Base-by-base conservation (phyloP, 2,329 filamentous ascomycete species). In the Verticillium nubilum region DNA sequence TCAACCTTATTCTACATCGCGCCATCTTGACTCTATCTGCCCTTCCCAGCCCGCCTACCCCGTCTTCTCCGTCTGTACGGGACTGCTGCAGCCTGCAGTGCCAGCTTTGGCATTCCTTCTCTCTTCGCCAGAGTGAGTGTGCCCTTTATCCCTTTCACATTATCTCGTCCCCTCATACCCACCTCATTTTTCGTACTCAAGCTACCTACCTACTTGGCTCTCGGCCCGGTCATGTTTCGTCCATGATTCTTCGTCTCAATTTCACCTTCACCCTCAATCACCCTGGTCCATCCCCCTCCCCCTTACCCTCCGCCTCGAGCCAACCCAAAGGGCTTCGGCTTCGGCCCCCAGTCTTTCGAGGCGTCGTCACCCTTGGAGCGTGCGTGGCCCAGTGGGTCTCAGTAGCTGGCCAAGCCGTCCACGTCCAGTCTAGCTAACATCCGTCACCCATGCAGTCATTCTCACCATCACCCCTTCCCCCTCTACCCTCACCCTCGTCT, bases 361-460 rank as follows among this genome's bases (percentile, higher is more conserved):
- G 54, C 54, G 54, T 56, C 54, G 54, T 56, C 54, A 56, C 42
- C 54, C 54, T 47, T 27, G 26, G 54, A 26, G 42, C 33, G 42
- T 56, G 54, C 54, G 54, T 56, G 54, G 54, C 54, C 31, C 54
- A 50, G 42, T 50, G 42, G 42, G 42, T 50, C 42, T 50, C n/a
- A 25, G 50, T 12, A 58, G 23, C 15, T 50, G 23, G 19, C 13
- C 19, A 28, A 50, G 27, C 27, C 23, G 52, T 53, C 19, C 50
- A 37, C 13, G 57, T 33, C 52, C 35, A 54, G 52, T 17, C 42
- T 50, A 25, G 12, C 42, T 25, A 50, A 50, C 42, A 50, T 47
- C 55, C 55, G 35, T 53, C 37, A 56, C 33, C 31, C 54, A 57
- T 54, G 57, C 42, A 50, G 42, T 54, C 54, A 29, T 52, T 52